Evolutionary conservation across 768 basidiomycete species (phyloP).

Genomic region (Phlegmacium glaucopus): DNA sequence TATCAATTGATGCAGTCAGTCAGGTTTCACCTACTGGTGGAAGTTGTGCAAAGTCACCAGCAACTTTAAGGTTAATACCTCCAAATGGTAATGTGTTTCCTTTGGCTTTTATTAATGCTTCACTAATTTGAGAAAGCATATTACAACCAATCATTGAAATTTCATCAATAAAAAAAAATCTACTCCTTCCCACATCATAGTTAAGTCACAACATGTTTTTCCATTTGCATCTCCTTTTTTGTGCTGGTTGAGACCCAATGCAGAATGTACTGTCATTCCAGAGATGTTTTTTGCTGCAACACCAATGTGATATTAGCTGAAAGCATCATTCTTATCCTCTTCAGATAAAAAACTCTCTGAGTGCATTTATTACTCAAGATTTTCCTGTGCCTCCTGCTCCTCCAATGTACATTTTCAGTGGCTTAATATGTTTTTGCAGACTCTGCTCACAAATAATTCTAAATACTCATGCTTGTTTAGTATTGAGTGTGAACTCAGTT

Average conservation of each 20-base stretch:
- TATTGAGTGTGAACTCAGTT: conserved; percentile 27
- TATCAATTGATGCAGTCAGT: conserved; percentile 18
- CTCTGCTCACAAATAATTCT: conserved; percentile 26
- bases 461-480: conserved; percentile 31
- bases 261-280: conserved; percentile 38
- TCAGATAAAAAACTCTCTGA: conserved; percentile 27
- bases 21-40: conserved; percentile 29
- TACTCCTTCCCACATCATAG: conserved; percentile 35
- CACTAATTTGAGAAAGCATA: conserved; percentile 26
- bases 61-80: conserved; percentile 38
- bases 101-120: conserved; percentile 30
- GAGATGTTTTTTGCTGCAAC: conserved; percentile 35
- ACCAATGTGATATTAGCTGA: conserved; percentile 31
- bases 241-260: conserved; percentile 17
- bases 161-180: conserved; percentile 37
- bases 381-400: conserved; percentile 45
- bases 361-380: conserved; percentile 32
- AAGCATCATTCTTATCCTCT: conserved; percentile 21
- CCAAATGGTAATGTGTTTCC: conserved; percentile 28
- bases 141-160: conserved; percentile 37
- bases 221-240: background rate
- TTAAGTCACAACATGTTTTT: conserved; percentile 5
- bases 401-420: conserved; percentile 23
- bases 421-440: conserved; percentile 5
- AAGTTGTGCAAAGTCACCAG: conserved; percentile 41